These are phyloP conservation scores for Cardamine chenopodiifolia DNA, from an alignment of 345 rosid genomes.

Conservation along the genomic window DNA sequence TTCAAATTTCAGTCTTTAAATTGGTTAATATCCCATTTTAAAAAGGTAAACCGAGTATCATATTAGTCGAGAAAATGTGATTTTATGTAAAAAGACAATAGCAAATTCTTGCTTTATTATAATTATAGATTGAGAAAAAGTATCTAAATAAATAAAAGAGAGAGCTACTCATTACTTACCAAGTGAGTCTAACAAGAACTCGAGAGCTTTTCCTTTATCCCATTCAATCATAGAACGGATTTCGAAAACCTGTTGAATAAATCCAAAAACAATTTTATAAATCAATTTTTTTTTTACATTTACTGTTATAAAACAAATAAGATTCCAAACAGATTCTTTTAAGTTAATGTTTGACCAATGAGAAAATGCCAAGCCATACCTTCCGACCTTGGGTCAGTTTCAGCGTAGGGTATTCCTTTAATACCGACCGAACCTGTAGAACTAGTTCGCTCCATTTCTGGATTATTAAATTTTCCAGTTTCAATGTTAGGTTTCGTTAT, in stretches of 20 bases:
- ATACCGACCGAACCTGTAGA: slow-evolving; percentile 61
- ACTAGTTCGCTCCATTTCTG: slow-evolving; percentile 86
- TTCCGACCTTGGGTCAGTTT: slow-evolving; percentile 77
- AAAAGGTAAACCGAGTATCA: slow-evolving; percentile 8
- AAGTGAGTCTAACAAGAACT: slow-evolving; percentile 79
- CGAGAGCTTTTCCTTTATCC: slow-evolving; percentile 98
- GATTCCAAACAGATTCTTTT: background rate
- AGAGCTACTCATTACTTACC: slow-evolving; percentile 52
- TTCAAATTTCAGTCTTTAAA: background rate
- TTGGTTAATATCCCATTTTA: background rate
- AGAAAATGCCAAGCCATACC: slow-evolving; percentile 47
- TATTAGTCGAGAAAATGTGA: slow-evolving; percentile 26
- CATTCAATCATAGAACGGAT: slow-evolving; percentile 88
- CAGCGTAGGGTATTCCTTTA: slow-evolving; percentile 69
- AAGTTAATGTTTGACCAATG: slow-evolving; percentile 7
- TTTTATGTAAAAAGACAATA: slow-evolving; percentile 13
- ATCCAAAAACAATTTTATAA: background rate
- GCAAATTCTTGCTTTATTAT: slow-evolving; percentile 1
- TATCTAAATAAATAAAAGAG: background rate
- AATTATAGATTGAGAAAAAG: background rate
- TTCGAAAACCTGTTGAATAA: slow-evolving; percentile 68
- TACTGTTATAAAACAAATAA: background rate
- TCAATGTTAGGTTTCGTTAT: background rate
- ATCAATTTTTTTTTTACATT: background rate
- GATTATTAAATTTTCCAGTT: background rate